Base-by-base conservation (phyloP, 257 asterid genomes). In the Solanum clarkiae region DNA sequence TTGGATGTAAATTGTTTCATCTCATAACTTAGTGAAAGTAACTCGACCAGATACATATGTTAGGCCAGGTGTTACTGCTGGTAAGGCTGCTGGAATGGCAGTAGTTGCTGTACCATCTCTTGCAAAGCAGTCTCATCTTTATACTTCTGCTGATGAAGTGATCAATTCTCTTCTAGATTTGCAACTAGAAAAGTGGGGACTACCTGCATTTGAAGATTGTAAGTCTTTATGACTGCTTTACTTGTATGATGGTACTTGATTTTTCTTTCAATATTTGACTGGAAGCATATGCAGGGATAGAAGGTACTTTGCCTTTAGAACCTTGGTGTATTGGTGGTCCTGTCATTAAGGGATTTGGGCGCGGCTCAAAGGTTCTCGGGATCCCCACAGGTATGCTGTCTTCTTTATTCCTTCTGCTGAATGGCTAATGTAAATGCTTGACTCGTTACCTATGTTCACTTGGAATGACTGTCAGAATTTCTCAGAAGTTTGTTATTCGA, bases 301-400 rank as follows among this genome's bases (percentile, higher is more conserved):
- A 93, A 86, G 91, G 95, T 80, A 94, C 97, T 26, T 89, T 97
- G 84, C 97, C 99, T 8, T 83, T 95, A 74, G 94, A 92, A 83
- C 98, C 98, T 84, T 96, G 99, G 99, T 89, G 84, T 85, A 91
- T 97, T 60, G 97, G 97, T 85, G 99, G 98, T 29, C 96, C 98
- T 9, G 98, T 97, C 88, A 88, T 94, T 81, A 95, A 93, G 88
- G 98, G 98, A 65, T 95, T 91, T 86, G 98, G 96, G 88, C 98
- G 99, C 68, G 32, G 32, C 88, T 96, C 99, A 66, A 95, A 95
- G 92, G 94, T 96, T 87, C 98, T 96, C 32, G 99, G 99, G 60
- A 94, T 97, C 84, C 99, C 99, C 59, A 95, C 98, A 93, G 98
- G 99, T 96, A 83, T 26, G 7, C 2, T 26, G 54, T 42, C 53